Evolutionary conservation across 768 basidiomycete species (phyloP), one percentile per base, ranked within the genome.

Genomic region (Cystobasidium ongulense): DNA sequence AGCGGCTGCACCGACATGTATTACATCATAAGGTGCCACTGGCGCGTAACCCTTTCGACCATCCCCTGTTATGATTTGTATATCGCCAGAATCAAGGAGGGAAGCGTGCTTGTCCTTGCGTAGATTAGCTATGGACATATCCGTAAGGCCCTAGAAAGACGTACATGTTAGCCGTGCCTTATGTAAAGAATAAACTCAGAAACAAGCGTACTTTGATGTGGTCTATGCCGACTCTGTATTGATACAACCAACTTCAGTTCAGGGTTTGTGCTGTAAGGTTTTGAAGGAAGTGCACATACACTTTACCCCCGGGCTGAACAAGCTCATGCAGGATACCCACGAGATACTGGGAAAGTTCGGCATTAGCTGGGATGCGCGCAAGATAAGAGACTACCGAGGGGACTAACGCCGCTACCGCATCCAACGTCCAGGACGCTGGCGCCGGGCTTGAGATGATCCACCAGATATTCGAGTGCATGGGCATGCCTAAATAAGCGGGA

Each of bases 1-100:
- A 0, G 94, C 88, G 0, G 95, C 94, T 0, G 95, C 95, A 1
- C 95, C 95, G 41, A 97, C 94, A 77, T 98, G 94, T 63, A 97
- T 96, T 0, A 87, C 88, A 75, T 91, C 86, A 79, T 88, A 92
- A 1, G 41, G 59, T 59, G 64, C 33, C 21, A 13, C 78, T 80
- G 73, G 76, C 83, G 74, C 50, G 52, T 52, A 77, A 7, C 93
- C 94, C 81, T 86, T 78, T 72, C 94, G 83, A 1, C 94, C 94
- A 81, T 97, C 94, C 0, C 91, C 91, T 0, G 81, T 81, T 0
- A 92, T 78, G 72, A 95, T 83, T 53, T 85, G 82, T 46, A 97
- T 87, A 66, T 82, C 79, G 43, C 84, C 86, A 10, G 81, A 80
- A 13, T 88, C 84, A 27, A 90, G 63, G 0, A 85, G 86, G 7